Conservation (phyloP, 305 asterid genomes). For the Andrographis paniculata region DNA sequence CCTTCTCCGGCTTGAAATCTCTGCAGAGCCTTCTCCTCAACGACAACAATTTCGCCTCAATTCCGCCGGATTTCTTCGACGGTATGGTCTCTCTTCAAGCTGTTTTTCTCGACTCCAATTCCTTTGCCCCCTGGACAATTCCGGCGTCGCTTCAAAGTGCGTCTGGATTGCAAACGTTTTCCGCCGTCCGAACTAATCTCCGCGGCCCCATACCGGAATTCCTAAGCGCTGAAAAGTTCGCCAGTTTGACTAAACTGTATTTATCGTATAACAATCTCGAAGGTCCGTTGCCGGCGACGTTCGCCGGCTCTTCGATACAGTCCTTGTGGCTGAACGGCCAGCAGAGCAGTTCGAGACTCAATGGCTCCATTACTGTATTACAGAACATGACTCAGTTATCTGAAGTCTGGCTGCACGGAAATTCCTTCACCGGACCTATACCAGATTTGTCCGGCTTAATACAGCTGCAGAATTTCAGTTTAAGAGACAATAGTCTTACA, state of each 20-base stretch:
- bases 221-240: slow-evolving; percentile 35
- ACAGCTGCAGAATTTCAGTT: slow-evolving; percentile 40
- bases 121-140: slow-evolving; percentile 47
- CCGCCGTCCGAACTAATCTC: slow-evolving; percentile 48
- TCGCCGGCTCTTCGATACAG: slow-evolving; percentile 45
- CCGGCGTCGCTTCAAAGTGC: slow-evolving; percentile 42
- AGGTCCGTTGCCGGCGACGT: slow-evolving; percentile 57
- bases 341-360: slow-evolving; percentile 30
- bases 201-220: slow-evolving; percentile 55
- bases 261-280: slow-evolving; percentile 49
- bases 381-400: slow-evolving; percentile 53
- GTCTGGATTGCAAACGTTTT: slow-evolving; percentile 31
- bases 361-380: slow-evolving; percentile 47
- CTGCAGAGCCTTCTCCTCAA: slow-evolving; percentile 35
- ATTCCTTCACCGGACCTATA: slow-evolving; percentile 59
- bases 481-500: slow-evolving; percentile 68
- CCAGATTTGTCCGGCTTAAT: slow-evolving; percentile 53
- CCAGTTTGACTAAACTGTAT: slow-evolving; percentile 36
- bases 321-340: slow-evolving; percentile 69
- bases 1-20: slow-evolving; percentile 45
- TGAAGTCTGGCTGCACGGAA: slow-evolving; percentile 59
- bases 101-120: slow-evolving; percentile 51
- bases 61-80: slow-evolving; percentile 66
- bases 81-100: slow-evolving; percentile 47
- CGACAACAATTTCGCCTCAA: slow-evolving; percentile 51